Percentiles rank a stretch among this genome's conserved stretches.
Conservation (phyloP, 345 rosid genomes). For the Eucalyptus camaldulensis region DNA sequence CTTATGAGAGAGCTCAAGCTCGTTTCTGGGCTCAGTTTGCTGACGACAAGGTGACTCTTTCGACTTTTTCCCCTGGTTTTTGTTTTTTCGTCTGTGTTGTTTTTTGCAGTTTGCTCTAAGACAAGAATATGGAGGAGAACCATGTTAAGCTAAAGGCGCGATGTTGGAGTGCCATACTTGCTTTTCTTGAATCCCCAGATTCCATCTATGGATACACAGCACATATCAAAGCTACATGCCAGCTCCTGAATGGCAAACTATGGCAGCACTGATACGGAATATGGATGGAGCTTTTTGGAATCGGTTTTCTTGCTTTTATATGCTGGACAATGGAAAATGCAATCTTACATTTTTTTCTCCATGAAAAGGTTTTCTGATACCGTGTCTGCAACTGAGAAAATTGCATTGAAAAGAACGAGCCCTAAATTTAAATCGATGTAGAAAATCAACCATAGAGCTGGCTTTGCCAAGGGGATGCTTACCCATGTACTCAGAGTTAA, state of each 20-base stretch:
- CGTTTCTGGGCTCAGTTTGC: background rate
- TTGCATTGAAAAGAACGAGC: background rate
- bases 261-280: background rate
- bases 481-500: background rate
- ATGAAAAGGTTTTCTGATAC: background rate
- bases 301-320: background rate
- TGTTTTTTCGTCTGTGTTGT: background rate
- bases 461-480: background rate
- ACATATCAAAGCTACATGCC: background rate
- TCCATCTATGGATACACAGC: background rate
- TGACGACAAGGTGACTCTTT: background rate
- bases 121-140: background rate
- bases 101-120: background rate
- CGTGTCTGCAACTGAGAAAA: background rate
- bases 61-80: background rate
- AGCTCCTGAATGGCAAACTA: background rate
- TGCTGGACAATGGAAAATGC: background rate
- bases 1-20: background rate
- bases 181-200: background rate
- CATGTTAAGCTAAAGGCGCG: background rate
- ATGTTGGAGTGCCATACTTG: background rate
- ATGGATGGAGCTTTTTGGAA: background rate
- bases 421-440: background rate
- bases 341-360: background rate
- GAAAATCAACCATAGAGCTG: background rate